Percentiles rank a stretch among this genome's conserved stretches.
Evolutionary conservation across 306 rosid genomes (phyloP).

Genomic region (Cucurbita argyrosperma): DNA sequence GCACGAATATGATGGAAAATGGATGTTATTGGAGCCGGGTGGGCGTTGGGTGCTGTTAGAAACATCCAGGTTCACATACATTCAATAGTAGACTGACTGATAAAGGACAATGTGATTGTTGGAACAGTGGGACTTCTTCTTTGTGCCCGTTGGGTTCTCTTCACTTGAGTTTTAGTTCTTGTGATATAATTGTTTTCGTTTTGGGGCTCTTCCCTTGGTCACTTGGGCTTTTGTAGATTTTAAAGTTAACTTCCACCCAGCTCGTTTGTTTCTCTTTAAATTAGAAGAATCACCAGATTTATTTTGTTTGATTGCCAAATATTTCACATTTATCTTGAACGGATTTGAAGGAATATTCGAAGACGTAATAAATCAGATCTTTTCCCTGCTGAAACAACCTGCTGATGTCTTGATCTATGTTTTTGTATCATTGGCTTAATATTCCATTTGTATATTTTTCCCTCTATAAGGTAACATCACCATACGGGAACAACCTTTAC

Average conservation of each 20-base stretch:
- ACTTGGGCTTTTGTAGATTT: neutral
- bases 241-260: neutral
- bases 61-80: neutral
- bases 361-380: neutral
- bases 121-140: neutral
- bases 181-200: neutral
- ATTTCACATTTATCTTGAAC: neutral
- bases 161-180: neutral
- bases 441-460: neutral
- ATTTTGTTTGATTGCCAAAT: neutral
- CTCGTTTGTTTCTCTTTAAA: neutral
- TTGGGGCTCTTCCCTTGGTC: neutral
- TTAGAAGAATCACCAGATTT: neutral
- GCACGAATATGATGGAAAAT: neutral
- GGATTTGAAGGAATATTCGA: neutral
- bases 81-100: neutral
- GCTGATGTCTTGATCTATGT: neutral
- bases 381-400: neutral
- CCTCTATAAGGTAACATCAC: slow-evolving; percentile 63
- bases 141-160: neutral
- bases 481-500: slow-evolving; percentile 69
- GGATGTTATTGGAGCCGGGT: neutral
- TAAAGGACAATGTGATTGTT: neutral
- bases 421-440: neutral
- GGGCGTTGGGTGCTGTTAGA: neutral